Evolutionary conservation across 1,139 yeast species (phyloP).

Genomic region (Yamadazyma aaseri): DNA sequence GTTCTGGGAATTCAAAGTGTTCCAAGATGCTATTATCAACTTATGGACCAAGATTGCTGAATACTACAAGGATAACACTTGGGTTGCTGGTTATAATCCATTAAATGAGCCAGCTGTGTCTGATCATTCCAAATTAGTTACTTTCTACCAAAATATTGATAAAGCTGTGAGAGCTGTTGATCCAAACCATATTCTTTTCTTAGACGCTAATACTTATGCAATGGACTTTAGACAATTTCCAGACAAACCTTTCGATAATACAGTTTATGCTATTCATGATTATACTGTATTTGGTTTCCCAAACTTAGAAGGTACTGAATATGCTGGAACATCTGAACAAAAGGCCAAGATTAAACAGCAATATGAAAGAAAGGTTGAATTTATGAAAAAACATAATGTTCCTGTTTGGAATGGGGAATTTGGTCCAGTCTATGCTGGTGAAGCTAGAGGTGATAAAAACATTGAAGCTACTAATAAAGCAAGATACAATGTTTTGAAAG

Average conservation of each 20-base stretch:
- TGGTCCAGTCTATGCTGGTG: constrained; percentile 47
- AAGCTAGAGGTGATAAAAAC: constrained; percentile 37
- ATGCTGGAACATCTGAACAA: constrained; percentile 31
- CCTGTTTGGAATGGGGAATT: constrained; percentile 56
- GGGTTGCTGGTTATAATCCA: constrained; percentile 51
- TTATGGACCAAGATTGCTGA: constrained; percentile 42
- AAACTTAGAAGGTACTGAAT: constrained; percentile 26
- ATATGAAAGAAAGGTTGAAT: constrained; percentile 41
- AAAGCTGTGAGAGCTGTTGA: constrained; percentile 37
- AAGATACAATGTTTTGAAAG: constrained; percentile 39
- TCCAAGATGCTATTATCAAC: constrained; percentile 41
- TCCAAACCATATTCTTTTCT: constrained; percentile 42
- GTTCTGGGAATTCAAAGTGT: constrained; percentile 45
- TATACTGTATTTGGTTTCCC: constrained; percentile 44
- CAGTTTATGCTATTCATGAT: constrained; percentile 49
- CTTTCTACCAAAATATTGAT: constrained; percentile 33
- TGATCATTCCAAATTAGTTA: constrained; percentile 36
- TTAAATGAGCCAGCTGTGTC: constrained; percentile 47
- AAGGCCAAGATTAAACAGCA: constrained; percentile 28
- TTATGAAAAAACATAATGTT: constrained; percentile 33
- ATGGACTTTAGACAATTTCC: constrained; percentile 48
- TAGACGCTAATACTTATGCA: constrained; percentile 49
- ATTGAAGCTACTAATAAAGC: constrained; percentile 33
- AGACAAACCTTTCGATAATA: constrained; percentile 30
- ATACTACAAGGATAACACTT: constrained; percentile 39